phyloP scores from a whole-genome alignment of 352 stramenopile species.

The Phytophthora tentaculata region DNA sequence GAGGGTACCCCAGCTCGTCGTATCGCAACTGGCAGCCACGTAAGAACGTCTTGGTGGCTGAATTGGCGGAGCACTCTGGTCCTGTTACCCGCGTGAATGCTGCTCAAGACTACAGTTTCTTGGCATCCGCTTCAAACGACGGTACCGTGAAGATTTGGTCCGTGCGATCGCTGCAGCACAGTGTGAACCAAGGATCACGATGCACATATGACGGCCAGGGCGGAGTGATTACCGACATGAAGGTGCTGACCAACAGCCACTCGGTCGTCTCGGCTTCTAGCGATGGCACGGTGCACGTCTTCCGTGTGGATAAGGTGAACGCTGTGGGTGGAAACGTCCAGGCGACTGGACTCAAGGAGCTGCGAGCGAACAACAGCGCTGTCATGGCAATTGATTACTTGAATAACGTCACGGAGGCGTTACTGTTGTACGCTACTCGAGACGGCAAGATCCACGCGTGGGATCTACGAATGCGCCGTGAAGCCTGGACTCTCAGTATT shows the following conservation, averaged over 20 bases:
- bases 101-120: conserved; percentile 95
- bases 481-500: conserved; percentile 94
- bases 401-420: conserved; percentile 93
- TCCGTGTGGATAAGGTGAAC: conserved; percentile 94
- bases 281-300: conserved; percentile 95
- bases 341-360: conserved; percentile 70
- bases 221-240: conserved; percentile 92
- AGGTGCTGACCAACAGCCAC: conserved; percentile 96
- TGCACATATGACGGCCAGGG: conserved; percentile 94
- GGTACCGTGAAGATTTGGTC: conserved; percentile 97
- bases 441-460: conserved; percentile 90
- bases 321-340: conserved; percentile 74
- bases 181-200: conserved; percentile 92
- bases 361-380: conserved; percentile 89
- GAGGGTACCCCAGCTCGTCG: conserved; percentile 51
- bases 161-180: conserved; percentile 93
- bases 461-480: conserved; percentile 91
- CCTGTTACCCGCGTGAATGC: conserved; percentile 94
- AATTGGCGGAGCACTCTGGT: conserved; percentile 92
- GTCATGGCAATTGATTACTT: conserved; percentile 96
- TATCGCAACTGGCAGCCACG: conserved; percentile 85
- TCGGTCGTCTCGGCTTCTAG: conserved; percentile 92
- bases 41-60: conserved; percentile 83
- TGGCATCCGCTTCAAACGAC: conserved; percentile 96
- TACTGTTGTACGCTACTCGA: conserved; percentile 95